Conservation (phyloP, 2,329 filamentous ascomycete genomes). For the Amphichorda felina region DNA sequence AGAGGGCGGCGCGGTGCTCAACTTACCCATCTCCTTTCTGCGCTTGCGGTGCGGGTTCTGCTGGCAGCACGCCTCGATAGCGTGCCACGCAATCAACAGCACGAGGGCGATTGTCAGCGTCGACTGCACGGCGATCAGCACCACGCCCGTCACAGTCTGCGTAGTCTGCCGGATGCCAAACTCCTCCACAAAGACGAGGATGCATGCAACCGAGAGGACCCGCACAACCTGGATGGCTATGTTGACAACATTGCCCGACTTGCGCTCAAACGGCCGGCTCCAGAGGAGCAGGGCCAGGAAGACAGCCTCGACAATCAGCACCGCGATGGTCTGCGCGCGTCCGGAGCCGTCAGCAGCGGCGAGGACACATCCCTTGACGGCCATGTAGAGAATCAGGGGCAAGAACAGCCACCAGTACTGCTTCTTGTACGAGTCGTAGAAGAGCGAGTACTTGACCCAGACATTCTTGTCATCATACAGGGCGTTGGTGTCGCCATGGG, state of each 20-base stretch:
- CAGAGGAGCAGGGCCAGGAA: slow-evolving; percentile 74
- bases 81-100: slow-evolving; percentile 81
- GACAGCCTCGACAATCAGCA: slow-evolving; percentile 68
- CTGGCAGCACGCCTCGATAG: slow-evolving; percentile 68
- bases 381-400: slow-evolving; percentile 79
- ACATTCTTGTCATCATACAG: slow-evolving; percentile 83
- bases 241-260: slow-evolving; percentile 85
- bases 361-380: slow-evolving; percentile 76
- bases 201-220: slow-evolving; percentile 77
- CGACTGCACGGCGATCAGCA: slow-evolving; percentile 84
- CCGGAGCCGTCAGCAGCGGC: slow-evolving; percentile 80
- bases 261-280: slow-evolving; percentile 76
- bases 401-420: slow-evolving; percentile 97
- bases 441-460: slow-evolving; percentile 93
- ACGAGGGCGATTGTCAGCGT: slow-evolving; percentile 72
- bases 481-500: slow-evolving; percentile 58
- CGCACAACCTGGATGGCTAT: slow-evolving; percentile 83
- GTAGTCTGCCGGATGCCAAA: slow-evolving; percentile 83
- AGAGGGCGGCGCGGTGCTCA: not conserved
- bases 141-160: slow-evolving; percentile 87
- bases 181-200: slow-evolving; percentile 88
- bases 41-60: slow-evolving; percentile 84
- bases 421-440: slow-evolving; percentile 93
- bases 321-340: slow-evolving; percentile 65
- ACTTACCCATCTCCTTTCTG: slow-evolving; percentile 80